These are phyloP conservation scores for Chlorella sp. DNA, from an alignment of 139 green algal species.

Conservation along the genomic window DNA sequence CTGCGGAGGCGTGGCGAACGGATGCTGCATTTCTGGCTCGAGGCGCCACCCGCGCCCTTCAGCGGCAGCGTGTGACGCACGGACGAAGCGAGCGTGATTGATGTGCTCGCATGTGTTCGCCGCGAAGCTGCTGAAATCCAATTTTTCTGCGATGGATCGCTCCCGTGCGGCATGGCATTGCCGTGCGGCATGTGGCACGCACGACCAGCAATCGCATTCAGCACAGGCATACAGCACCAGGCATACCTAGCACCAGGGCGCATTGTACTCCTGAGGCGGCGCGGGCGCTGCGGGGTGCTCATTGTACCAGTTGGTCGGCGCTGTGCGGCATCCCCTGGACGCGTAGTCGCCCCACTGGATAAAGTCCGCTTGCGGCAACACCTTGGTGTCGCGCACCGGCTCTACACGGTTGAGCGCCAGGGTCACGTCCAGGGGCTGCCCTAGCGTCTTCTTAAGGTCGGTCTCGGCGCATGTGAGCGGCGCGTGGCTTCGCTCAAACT, in stretches of 20 bases:
- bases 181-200: no score
- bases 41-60: no score
- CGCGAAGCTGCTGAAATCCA: no score
- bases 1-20: no score
- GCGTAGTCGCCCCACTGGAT: conserved; percentile 20
- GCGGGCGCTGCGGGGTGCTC: conserved; percentile 13
- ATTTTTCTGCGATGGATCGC: no score
- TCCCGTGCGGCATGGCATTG: no score
- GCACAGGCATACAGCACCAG: no score
- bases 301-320: conserved; percentile 16
- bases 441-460: conserved; percentile 26
- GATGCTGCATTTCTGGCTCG: no score
- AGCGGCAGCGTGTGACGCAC: no score
- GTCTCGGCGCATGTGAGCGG: conserved; percentile 14
- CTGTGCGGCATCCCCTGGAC: conserved; percentile 10
- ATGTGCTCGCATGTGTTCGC: no score
- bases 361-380: conserved; percentile 14
- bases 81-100: no score
- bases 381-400: conserved; percentile 24
- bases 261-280: not conserved
- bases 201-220: no score
- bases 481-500: conserved; percentile 5
- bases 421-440: conserved; percentile 19
- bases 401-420: conserved; percentile 14
- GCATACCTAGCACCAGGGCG: not conserved